A percentile compares a stretch with the other conserved stretches of the same genome.
Conservation (phyloP, 2,329 filamentous ascomycete species). For the Ambrosiella cleistominuta region DNA sequence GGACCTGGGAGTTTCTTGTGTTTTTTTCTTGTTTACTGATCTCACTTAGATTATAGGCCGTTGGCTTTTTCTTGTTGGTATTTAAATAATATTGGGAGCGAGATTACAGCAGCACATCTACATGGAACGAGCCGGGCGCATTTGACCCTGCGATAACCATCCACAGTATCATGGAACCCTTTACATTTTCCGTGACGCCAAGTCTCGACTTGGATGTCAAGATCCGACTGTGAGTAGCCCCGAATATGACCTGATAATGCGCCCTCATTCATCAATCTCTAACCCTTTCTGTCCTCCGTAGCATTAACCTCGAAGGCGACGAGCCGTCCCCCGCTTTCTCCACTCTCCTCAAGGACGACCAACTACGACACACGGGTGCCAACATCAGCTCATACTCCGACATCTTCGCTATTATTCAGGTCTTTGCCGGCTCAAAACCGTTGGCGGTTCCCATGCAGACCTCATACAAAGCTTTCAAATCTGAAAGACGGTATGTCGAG, state of each 20-base stretch:
- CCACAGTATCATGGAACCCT: slow-evolving; percentile 59
- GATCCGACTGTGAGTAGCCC: slow-evolving; percentile 39
- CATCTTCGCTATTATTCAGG: slow-evolving; percentile 78
- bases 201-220: slow-evolving; percentile 58
- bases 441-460: slow-evolving; percentile 85
- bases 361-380: slow-evolving; percentile 74
- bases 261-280: neutral
- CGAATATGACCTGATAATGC: neutral
- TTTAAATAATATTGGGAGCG: too few relatives aligned
- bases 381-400: slow-evolving; percentile 69
- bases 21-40: neutral
- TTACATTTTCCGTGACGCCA: slow-evolving; percentile 84
- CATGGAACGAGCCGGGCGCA: too few relatives aligned
- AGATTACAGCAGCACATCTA: too few relatives aligned
- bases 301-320: slow-evolving; percentile 31
- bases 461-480: slow-evolving; percentile 77
- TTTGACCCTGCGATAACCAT: neutral
- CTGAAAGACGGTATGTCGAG: slow-evolving; percentile 38
- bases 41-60: neutral
- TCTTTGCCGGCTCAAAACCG: slow-evolving; percentile 93
- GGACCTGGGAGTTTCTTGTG: neutral
- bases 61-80: too few relatives aligned
- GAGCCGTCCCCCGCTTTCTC: slow-evolving; percentile 34
- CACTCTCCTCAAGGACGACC: slow-evolving; percentile 57
- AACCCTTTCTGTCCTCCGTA: slow-evolving; percentile 15